Evolutionary conservation across 2,329 filamentous ascomycete genomes (phyloP), one percentile per base, ranked within the genome.

Genomic region (Aspergillus niger): DNA sequence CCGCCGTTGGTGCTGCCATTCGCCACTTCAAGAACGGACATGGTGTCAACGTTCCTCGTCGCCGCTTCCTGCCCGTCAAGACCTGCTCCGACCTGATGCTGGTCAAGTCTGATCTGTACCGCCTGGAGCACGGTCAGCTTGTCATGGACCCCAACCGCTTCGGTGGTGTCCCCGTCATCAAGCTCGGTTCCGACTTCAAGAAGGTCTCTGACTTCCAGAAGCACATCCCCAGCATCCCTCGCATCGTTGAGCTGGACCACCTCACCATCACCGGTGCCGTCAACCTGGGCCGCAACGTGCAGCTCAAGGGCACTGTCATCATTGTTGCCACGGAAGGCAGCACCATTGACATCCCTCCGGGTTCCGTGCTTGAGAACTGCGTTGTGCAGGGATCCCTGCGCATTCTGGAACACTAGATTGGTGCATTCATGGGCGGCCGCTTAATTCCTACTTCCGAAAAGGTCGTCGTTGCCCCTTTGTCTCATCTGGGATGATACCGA

Each of bases 11-110:
- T 83, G 95, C 95, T 67, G 95, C 95, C 74, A 99, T 99, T 79
- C 93, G 94, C 70, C 95, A 99, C 83, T 99, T 99, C 86, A 89
- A 91, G 81, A 97, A 97, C 80, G 95, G 93, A 41, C 95, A 99
- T 81, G 95, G 95, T 83, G 94, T 99, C 83, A 99, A 99, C 79
- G 95, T 99, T 58, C 95, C 95, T 66, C 91, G 95, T 78, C 89
- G 92, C 72, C 93, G 95, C 70, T 99, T 99, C 91, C 86, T 99
- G 84, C 95, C 95, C 64, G 95, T 99, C 84, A 99, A 99, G 91
- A 99, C 95, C 22, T 99, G 94, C 87, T 99, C 95, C 57, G 95
- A 99, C 77, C 86, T 99, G 67, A 96, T 99, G 92, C 90, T 99
- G 64, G 95, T 99, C 86, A 99, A 99, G 87, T 98, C 95, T 26